Evolutionary conservation across 1,139 yeast species (phyloP).

Genomic region (Arxiozyma heterogenica): DNA sequence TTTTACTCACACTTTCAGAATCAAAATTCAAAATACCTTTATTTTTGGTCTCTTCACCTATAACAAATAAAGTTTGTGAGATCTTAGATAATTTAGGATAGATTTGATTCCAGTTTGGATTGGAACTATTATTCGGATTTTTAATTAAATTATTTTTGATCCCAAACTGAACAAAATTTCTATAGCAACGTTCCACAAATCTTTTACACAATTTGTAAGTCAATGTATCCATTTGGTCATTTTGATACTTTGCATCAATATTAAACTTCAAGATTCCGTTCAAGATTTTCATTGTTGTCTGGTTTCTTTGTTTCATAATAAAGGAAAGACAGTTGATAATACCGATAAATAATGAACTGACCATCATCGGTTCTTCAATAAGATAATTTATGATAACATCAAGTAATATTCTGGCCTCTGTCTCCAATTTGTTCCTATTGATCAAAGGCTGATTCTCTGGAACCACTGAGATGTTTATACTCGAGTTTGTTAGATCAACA

Average conservation of each 20-base stretch:
- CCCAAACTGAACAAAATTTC: conserved; percentile 39
- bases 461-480: conserved; percentile 50
- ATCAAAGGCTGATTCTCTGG: conserved; percentile 62
- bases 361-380: conserved; percentile 43
- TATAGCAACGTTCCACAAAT: conserved; percentile 41
- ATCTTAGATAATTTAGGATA: conserved; percentile 27
- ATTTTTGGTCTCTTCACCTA: conserved; percentile 30
- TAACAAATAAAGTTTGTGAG: conserved; percentile 27
- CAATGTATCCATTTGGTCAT: conserved; percentile 31
- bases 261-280: conserved; percentile 37
- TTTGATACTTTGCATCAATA: conserved; percentile 33
- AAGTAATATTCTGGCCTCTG: conserved; percentile 62
- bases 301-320: conserved; percentile 50
- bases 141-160: conserved; percentile 31
- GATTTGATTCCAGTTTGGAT: conserved; percentile 14
- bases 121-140: conserved; percentile 12
- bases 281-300: conserved; percentile 38
- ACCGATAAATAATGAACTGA: conserved; percentile 49
- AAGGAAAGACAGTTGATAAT: conserved; percentile 45
- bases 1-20: conserved; percentile 17
- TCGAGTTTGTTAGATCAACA: conserved; percentile 3
- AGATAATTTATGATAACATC: conserved; percentile 55
- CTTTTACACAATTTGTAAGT: conserved; percentile 37
- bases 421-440: conserved; percentile 45
- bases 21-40: conserved; percentile 28